Conservation (phyloP, 768 basidiomycete genomes). For the Cyathus striatus region DNA sequence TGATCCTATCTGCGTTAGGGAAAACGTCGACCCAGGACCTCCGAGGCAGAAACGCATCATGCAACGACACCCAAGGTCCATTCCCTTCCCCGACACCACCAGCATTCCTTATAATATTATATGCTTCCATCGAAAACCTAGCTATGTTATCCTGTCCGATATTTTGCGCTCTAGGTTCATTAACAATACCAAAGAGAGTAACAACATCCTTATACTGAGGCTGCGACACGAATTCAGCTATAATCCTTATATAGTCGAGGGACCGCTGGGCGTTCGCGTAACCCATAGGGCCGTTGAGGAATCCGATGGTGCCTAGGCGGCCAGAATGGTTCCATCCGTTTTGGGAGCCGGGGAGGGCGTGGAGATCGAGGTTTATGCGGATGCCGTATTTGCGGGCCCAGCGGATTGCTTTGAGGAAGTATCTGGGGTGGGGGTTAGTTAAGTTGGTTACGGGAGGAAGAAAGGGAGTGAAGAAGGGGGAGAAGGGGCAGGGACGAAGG, state of each 20-base stretch:
- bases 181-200: constrained; percentile 82
- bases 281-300: constrained; percentile 92
- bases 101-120: constrained; percentile 73
- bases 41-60: constrained; percentile 80
- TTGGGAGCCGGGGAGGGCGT: constrained; percentile 74
- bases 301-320: constrained; percentile 67
- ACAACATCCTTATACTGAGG: constrained; percentile 81
- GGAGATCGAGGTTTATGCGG: constrained; percentile 88
- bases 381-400: constrained; percentile 98
- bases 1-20: constrained; percentile 73
- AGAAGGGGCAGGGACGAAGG: too few species aligned
- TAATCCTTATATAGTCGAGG: constrained; percentile 81
- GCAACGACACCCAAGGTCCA: constrained; percentile 79
- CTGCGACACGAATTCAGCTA: constrained; percentile 91
- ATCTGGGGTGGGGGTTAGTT: too few species aligned
- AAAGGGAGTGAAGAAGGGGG: constrained; percentile 2
- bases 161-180: constrained; percentile 66
- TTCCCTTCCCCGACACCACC: constrained; percentile 82
- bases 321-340: constrained; percentile 99
- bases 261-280: constrained; percentile 89
- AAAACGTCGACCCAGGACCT: constrained; percentile 67
- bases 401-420: constrained; percentile 86
- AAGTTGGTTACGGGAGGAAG: too few species aligned
- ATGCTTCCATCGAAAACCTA: constrained; percentile 79
- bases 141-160: constrained; percentile 52